Evolutionary conservation across 768 basidiomycete species (phyloP), one percentile per base, ranked within the genome.

Genomic region (Sarcomyxa edulis): DNA sequence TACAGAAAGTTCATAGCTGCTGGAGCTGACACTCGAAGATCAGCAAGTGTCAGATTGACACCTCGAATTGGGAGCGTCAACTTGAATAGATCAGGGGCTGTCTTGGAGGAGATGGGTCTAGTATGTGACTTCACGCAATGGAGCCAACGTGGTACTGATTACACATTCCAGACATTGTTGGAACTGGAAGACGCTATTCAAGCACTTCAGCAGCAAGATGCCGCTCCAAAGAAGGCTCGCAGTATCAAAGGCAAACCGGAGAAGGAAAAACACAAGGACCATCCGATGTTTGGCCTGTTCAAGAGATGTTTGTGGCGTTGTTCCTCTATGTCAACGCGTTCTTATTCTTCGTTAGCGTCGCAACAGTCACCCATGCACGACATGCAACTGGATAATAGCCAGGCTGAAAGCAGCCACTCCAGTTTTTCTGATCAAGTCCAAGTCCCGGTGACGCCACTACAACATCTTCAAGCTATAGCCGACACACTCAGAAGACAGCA

Each of bases 21-120:
- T 24, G 70, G 65, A 10, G 44, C 61, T n/a, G 72, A 74, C 45
- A 58, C 65, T 8, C 68, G 62, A 30, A 65, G 55, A 48, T 68
- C 69, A 1, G 58, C 61, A 4, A 70, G 61, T 30, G 60, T 65
- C 26, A 68, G 63, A 47, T 65, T 50, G 36, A 62, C 55, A 46
- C 65, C 53, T 44, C 72, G 60, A 32, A 71, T 58, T 54, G 66
- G 55, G 49, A 78, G 58, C 49, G 47, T 60, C 40, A 73, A 51
- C 42, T 52, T 74, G 40, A 73, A 59, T 48, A 75, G 71, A 48
- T 69, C 75, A 6, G 70, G 65, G 11, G 45, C 56, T 19, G 61
- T 83, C 38, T 63, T 77, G 12, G 82, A 87, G 33, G 81, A 84
- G 50, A 84, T 90, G 69, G 72, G 71, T 21, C 54, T 49, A 43